Evolutionary conservation across 1,284 basidiomycete genomes (phyloP).

Genomic region (Ceratobasidium papillatum): DNA sequence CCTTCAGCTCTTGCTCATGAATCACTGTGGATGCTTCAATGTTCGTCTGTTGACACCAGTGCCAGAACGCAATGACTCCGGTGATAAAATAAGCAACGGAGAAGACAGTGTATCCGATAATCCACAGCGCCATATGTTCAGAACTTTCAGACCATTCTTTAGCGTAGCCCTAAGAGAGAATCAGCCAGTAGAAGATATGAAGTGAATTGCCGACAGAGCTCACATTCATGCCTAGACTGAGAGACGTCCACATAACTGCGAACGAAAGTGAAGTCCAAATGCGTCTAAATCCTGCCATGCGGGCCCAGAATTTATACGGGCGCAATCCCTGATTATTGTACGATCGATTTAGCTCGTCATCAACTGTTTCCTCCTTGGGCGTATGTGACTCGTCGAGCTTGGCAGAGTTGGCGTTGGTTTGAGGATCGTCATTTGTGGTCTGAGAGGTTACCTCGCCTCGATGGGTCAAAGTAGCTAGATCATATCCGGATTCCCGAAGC

Average conservation of each 20-base stretch:
- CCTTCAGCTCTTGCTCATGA: background rate
- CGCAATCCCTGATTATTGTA: constrained; percentile 3
- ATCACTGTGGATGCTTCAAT: background rate
- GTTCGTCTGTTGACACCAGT: constrained; percentile 28
- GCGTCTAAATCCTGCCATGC: background rate
- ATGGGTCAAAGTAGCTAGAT: background rate
- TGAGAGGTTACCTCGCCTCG: too few relatives aligned
- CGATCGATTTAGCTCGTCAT: constrained; percentile 16
- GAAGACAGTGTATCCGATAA: constrained; percentile 47
- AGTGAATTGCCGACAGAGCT: background rate
- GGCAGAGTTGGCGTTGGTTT: too few relatives aligned
- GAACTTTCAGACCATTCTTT: constrained; percentile 41
- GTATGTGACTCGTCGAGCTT: too few relatives aligned
- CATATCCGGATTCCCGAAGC: constrained; percentile 15
- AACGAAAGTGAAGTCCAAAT: background rate
- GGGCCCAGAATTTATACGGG: constrained; percentile 30
- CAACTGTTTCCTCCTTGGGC: background rate
- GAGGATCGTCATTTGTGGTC: too few relatives aligned
- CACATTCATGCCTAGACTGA: background rate
- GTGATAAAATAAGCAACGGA: constrained; percentile 44
- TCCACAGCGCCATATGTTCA: constrained; percentile 22
- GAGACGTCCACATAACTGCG: background rate
- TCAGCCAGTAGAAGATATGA: background rate
- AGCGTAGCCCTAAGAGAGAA: constrained; percentile 28
- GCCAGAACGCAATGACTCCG: constrained; percentile 42